Percentiles rank a stretch among this genome's conserved stretches.
Conservation (phyloP, 192 early-diverging fungal genomes). For the Coemansia reversa region DNA sequence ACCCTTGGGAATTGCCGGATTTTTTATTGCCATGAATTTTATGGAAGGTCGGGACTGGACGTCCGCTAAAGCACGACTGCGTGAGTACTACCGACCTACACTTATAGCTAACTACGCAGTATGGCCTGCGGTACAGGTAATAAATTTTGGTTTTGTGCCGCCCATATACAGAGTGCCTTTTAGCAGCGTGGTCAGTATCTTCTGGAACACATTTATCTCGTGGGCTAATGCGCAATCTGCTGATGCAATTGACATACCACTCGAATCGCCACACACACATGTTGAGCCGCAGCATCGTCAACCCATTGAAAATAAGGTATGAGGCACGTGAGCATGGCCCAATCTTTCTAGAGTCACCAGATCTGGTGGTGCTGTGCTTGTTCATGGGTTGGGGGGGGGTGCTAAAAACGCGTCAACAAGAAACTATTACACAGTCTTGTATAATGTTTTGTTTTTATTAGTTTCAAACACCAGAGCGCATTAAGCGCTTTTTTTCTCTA, state of each 20-base stretch:
- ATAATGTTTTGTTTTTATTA: too few species aligned
- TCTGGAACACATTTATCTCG: slow-evolving; percentile 75
- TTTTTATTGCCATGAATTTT: slow-evolving; percentile 65
- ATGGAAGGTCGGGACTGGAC: slow-evolving; percentile 57
- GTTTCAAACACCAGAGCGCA: too few species aligned
- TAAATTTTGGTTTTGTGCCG: slow-evolving; percentile 74
- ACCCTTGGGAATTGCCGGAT: slow-evolving; percentile 64
- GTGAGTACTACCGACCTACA: slow-evolving; percentile 59
- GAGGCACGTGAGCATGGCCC: too few species aligned
- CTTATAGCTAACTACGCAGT: slow-evolving; percentile 69
- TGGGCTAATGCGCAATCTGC: slow-evolving; percentile 57
- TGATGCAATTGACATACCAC: slow-evolving; percentile 21
- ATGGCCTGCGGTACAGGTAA: slow-evolving; percentile 71
- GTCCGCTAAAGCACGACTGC: slow-evolving; percentile 61
- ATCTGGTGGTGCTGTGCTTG: too few species aligned
- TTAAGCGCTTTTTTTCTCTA: too few species aligned
- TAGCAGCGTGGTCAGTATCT: slow-evolving; percentile 67
- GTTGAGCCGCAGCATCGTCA: slow-evolving; percentile 14
- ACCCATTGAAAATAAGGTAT: slow-evolving; percentile 11
- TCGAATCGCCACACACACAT: slow-evolving; percentile 32
- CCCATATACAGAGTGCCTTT: slow-evolving; percentile 67
- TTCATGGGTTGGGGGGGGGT: too few species aligned
- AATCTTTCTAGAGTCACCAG: too few species aligned
- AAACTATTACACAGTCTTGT: too few species aligned
- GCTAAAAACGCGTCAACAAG: too few species aligned